These are phyloP conservation scores for Phytopythium chamaehyphon DNA, from an alignment of 352 stramenopile genomes.

Conservation along the genomic window DNA sequence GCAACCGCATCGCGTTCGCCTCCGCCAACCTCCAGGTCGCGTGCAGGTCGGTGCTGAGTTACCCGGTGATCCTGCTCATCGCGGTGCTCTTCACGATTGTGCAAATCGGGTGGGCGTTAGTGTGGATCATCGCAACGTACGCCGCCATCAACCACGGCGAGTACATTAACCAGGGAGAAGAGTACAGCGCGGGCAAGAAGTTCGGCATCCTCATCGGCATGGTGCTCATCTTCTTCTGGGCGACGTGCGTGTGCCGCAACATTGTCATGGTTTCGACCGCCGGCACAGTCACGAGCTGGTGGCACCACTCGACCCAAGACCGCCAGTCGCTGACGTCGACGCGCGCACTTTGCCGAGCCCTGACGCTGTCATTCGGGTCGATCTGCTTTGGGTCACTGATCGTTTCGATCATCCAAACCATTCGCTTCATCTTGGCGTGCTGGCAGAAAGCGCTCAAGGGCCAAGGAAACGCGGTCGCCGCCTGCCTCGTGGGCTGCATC, in stretches of 20 bases:
- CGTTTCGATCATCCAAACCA: constrained; percentile 70
- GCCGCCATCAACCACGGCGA: constrained; percentile 52
- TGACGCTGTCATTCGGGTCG: constrained; percentile 76
- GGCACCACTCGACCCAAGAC: constrained; percentile 53
- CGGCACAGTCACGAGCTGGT: constrained; percentile 85
- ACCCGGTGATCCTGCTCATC: constrained; percentile 62
- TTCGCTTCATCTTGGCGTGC: constrained; percentile 38
- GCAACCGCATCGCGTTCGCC: constrained; percentile 63
- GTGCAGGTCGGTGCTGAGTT: constrained; percentile 67
- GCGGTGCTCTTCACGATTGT: constrained; percentile 71
- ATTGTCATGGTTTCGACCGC: constrained; percentile 79
- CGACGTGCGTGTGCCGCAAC: constrained; percentile 62
- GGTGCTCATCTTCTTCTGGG: constrained; percentile 83
- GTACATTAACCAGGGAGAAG: constrained; percentile 27
- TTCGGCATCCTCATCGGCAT: constrained; percentile 48
- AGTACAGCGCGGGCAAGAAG: constrained; percentile 31
- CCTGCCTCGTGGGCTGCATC: constrained; percentile 40
- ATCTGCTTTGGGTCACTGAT: constrained; percentile 87
- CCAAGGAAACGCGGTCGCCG: constrained; percentile 49
- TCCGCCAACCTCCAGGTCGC: constrained; percentile 79
- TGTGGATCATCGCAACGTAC: constrained; percentile 73
- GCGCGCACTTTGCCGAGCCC: constrained; percentile 43
- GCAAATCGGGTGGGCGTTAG: constrained; percentile 65
- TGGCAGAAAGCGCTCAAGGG: constrained; percentile 35
- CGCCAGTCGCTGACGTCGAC: constrained; percentile 31